These are phyloP conservation scores for Butyriboletus appendiculatus DNA, from an alignment of 1,284 basidiomycete species.

Conservation along the genomic window DNA sequence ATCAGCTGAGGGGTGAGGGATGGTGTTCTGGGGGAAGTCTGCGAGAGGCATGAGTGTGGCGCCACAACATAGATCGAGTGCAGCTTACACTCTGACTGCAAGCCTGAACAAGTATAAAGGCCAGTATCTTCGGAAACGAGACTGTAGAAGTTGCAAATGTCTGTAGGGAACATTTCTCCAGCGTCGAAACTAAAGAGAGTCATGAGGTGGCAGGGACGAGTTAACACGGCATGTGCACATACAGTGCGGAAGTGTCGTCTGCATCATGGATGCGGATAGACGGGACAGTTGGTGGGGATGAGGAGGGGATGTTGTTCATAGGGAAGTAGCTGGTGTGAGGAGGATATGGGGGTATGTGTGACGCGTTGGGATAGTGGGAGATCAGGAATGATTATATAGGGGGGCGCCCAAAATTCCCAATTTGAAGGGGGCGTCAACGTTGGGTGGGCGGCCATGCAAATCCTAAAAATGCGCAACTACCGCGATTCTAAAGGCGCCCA, in stretches of 20 bases:
- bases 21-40: constrained; percentile 2
- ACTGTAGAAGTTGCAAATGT: neutral
- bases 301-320: constrained; percentile 16
- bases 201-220: constrained; percentile 10
- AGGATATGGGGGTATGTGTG: constrained; percentile 6
- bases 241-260: constrained; percentile 17
- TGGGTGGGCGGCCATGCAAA: neutral
- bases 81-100: constrained; percentile 9
- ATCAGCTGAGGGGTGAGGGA: neutral
- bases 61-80: neutral
- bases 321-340: neutral
- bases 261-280: constrained; percentile 16
- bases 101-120: neutral
- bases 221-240: constrained; percentile 8
- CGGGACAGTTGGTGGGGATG: constrained; percentile 10
- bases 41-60: constrained; percentile 20
- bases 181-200: constrained; percentile 12
- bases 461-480: constrained; percentile 1
- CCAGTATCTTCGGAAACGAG: neutral
- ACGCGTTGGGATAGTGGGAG: constrained; percentile 3
- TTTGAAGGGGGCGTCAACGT: constrained; percentile 14
- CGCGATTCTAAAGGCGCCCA: constrained; percentile 16
- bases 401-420: constrained; percentile 9
- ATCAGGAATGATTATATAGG: constrained; percentile 24
- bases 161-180: neutral